Percentiles rank a stretch among this genome's conserved stretches.
Conservation (phyloP, 2,329 filamentous ascomycete species). For the Monosporascus sp. region DNA sequence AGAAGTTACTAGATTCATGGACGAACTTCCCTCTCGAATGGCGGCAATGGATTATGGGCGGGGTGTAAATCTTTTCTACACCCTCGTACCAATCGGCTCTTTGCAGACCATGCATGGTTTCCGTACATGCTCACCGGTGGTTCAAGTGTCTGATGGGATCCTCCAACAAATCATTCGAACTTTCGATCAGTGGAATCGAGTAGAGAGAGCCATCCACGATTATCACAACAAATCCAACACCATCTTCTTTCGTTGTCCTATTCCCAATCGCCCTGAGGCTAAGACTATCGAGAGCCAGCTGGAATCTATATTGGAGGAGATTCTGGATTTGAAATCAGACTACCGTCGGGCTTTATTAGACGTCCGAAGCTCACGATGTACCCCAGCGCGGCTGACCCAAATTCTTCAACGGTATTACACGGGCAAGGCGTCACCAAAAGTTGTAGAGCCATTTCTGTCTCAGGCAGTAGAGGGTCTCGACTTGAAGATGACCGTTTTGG, state of each 20-base stretch:
- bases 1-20: neutral
- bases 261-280: neutral
- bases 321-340: neutral
- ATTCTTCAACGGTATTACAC: neutral
- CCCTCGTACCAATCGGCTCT: neutral
- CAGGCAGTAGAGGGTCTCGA: neutral
- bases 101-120: neutral
- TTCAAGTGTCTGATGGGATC: neutral
- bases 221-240: neutral
- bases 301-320: neutral
- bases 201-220: neutral
- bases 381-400: neutral
- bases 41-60: neutral
- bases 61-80: neutral
- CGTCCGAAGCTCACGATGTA: neutral
- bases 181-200: constrained; percentile 1
- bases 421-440: neutral
- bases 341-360: neutral
- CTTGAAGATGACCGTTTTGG: neutral
- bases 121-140: neutral
- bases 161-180: neutral
- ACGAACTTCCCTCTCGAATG: neutral
- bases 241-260: neutral
- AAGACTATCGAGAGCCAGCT: neutral
- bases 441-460: neutral